Percentiles rank a stretch among this genome's conserved stretches.
Conservation (phyloP, 176 grass and related monocot species). For the Carex cristatella region DNA sequence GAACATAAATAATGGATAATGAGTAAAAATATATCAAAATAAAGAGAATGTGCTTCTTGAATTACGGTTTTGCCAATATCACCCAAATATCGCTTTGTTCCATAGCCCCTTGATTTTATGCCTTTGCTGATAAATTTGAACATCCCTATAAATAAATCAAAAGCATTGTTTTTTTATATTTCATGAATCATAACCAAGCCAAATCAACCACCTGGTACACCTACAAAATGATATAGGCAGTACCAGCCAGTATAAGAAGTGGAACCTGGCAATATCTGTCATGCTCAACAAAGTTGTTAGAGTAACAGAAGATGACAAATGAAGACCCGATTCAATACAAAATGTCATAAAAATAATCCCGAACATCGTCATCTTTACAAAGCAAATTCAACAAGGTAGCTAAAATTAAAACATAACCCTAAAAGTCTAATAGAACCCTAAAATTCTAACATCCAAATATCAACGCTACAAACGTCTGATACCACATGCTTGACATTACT, state of each 20-base stretch:
- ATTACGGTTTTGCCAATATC: slow-evolving; percentile 88
- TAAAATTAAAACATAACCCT: too few relatives aligned
- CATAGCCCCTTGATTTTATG: slow-evolving; percentile 62
- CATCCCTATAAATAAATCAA: slow-evolving; percentile 49
- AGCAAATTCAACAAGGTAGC: too few relatives aligned
- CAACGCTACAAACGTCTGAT: too few relatives aligned
- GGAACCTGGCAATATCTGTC: not conserved
- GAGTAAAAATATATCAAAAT: not conserved
- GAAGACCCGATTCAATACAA: not conserved
- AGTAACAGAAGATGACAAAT: slow-evolving; percentile 2
- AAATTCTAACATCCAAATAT: too few relatives aligned
- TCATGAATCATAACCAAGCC: not conserved
- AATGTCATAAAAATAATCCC: too few relatives aligned
- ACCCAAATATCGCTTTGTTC: slow-evolving; percentile 85
- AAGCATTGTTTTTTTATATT: not conserved
- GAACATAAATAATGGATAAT: not conserved
- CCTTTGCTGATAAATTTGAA: slow-evolving; percentile 95
- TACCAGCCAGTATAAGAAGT: not conserved
- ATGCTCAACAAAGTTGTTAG: not conserved
- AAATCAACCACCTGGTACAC: not conserved
- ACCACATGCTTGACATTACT: too few relatives aligned
- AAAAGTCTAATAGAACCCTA: too few relatives aligned
- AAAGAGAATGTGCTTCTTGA: slow-evolving; percentile 6
- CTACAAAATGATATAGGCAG: not conserved
- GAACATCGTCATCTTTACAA: too few relatives aligned